Percentiles rank a stretch among this genome's conserved stretches.
Evolutionary conservation across 1,139 yeast species (phyloP).

Genomic region (Pichia sp.): DNA sequence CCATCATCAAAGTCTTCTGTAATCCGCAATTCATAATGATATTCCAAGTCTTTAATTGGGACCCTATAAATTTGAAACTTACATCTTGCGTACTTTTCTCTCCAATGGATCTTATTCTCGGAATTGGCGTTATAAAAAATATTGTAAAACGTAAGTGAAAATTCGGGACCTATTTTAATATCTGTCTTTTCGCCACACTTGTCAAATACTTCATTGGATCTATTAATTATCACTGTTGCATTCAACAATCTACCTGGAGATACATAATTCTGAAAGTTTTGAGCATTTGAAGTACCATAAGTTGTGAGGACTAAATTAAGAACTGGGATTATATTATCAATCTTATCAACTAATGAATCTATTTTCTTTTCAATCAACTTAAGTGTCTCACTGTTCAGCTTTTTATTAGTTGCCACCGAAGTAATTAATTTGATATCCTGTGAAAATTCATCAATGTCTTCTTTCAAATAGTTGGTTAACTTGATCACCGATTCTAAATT

Average conservation of each 20-base stretch:
- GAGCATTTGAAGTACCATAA: conserved; percentile 57
- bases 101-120: conserved; percentile 53
- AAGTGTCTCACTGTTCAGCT: conserved; percentile 32
- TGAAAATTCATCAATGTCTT: conserved; percentile 57
- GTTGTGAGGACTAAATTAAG: conserved; percentile 63
- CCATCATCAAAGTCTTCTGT: conserved; percentile 65
- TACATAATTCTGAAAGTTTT: conserved; percentile 41
- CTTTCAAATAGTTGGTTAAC: conserved; percentile 50
- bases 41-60: conserved; percentile 22
- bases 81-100: conserved; percentile 63
- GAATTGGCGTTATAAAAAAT: conserved; percentile 54
- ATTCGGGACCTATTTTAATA: conserved; percentile 52
- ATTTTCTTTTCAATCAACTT: conserved; percentile 46
- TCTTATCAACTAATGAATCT: conserved; percentile 41
- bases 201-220: conserved; percentile 34
- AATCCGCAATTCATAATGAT: conserved; percentile 42
- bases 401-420: conserved; percentile 11
- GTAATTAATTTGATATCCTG: conserved; percentile 36
- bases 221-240: conserved; percentile 47
- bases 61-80: conserved; percentile 37
- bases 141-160: conserved; percentile 54
- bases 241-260: conserved; percentile 65
- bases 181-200: not conserved
- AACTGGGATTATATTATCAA: conserved; percentile 67
- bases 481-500: conserved; percentile 51